Conservation (phyloP, 305 asterid species). For the Solanum hybrid region DNA sequence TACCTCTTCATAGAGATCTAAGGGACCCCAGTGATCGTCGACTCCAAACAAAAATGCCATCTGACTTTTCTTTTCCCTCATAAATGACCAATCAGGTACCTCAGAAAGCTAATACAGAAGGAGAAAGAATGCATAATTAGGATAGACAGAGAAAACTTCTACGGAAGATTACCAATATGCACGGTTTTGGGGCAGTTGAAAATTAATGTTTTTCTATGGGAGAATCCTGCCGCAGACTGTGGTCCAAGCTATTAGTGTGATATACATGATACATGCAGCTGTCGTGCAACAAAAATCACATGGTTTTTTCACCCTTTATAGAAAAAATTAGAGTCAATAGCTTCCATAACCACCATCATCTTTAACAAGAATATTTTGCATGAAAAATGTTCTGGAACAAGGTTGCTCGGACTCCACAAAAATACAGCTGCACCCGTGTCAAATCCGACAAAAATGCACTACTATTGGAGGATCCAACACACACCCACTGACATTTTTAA, state of each 20-base stretch:
- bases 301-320: not conserved
- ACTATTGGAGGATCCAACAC: not conserved
- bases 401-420: not conserved
- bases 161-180: not conserved
- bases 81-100: constrained; percentile 63
- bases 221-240: not conserved
- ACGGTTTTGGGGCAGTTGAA: not conserved
- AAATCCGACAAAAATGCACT: not conserved
- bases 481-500: not conserved
- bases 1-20: constrained; percentile 78
- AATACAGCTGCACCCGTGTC: not conserved
- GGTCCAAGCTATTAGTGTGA: not conserved
- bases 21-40: constrained; percentile 95
- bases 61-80: constrained; percentile 45
- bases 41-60: constrained; percentile 66
- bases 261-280: not conserved
- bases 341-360: not conserved
- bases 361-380: constrained; percentile 2
- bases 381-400: not conserved
- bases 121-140: not conserved
- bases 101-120: constrained; percentile 40
- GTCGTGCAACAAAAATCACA: not conserved
- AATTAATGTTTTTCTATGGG: not conserved
- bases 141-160: not conserved
- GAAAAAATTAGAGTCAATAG: not conserved